Evolutionary conservation across 2,329 filamentous ascomycete species (phyloP), one percentile per base, ranked within the genome.

Genomic region (Alternaria sp.): DNA sequence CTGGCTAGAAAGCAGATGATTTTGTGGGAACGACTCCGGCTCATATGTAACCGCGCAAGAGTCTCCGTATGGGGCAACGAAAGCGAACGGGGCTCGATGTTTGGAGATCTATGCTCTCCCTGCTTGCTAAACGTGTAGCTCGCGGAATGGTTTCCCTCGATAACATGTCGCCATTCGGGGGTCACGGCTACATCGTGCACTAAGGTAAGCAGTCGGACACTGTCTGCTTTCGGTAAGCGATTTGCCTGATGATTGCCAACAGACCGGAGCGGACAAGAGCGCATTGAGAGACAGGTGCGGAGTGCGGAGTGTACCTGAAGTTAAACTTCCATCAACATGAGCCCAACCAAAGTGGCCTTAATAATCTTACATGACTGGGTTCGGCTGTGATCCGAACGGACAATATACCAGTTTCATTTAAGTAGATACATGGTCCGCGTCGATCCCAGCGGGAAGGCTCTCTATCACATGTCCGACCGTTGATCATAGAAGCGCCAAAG

Each of bases 251-350:
- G 30, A 41, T 49, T 47, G 14, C 24, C 32, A 51, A 48, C 59
- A 56, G 55, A 39, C 48, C 52, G 46, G 42, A 30, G 51, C 57
- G 61, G 52, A 67, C 38, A 49, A 54, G 58, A 58, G 51, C 39
- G 58, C 51, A 36, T 51, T 34, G 36, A 56, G 48, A 57, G 46
- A 57, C 56, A 60, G 60, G 14, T 24, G 46, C 32, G 20, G 32
- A 36, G 59, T 61, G 62, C 24, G 57, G 61, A 52, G 60, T 63
- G 70, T 73, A 73, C 69, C 71, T 74, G 69, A 71, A 75, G 67
- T 54, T 51, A 34, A 53, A 54, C 47, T 53, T 59, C 67, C 62
- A 65, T 64, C 63, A 55, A 54, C 26, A 51, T 51, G 47, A 61
- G 57, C 55, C 55, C 52, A 38, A 20, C 46, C 57, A 51, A 48